A percentile compares a stretch with the other conserved stretches of the same genome.
Conservation (phyloP, 2,329 filamentous ascomycete species). For the Dryadomyces quercus-mongolicae region DNA sequence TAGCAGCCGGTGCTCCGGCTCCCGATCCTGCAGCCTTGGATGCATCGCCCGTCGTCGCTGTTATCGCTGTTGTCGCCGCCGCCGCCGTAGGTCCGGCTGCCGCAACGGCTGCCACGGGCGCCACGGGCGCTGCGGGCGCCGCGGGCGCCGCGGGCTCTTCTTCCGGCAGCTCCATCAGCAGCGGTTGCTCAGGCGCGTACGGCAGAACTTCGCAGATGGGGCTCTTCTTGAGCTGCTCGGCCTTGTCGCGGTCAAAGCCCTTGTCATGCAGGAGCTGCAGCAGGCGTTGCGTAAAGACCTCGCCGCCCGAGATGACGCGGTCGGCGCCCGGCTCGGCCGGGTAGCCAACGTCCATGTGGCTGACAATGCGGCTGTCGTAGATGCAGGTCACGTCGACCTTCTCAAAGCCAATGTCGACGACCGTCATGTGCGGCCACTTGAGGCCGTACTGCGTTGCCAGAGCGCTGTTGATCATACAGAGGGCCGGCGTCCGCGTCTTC, state of each 20-base stretch:
- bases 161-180: constrained; percentile 35
- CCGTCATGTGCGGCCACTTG: constrained; percentile 61
- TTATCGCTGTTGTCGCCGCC: constrained; percentile 17
- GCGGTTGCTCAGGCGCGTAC: constrained; percentile 32
- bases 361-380: constrained; percentile 65
- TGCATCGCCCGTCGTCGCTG: constrained; percentile 9
- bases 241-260: constrained; percentile 52
- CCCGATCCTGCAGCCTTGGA: constrained; percentile 3
- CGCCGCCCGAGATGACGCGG: constrained; percentile 59
- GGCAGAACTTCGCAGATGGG: constrained; percentile 54
- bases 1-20: constrained; percentile 9
- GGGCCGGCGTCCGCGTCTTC: constrained; percentile 86
- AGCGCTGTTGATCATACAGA: constrained; percentile 82
- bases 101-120: constrained; percentile 10
- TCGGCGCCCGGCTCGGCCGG: constrained; percentile 30
- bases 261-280: constrained; percentile 50
- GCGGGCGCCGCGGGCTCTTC: constrained; percentile 18
- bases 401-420: constrained; percentile 82
- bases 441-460: constrained; percentile 79
- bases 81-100: no score
- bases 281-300: constrained; percentile 70
- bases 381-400: constrained; percentile 92
- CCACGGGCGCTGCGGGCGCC: constrained; percentile 10
- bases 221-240: constrained; percentile 58
- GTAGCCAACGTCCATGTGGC: constrained; percentile 49